Base-by-base conservation (phyloP, 2,329 filamentous ascomycete species). In the Fusarium sambucinum region DNA sequence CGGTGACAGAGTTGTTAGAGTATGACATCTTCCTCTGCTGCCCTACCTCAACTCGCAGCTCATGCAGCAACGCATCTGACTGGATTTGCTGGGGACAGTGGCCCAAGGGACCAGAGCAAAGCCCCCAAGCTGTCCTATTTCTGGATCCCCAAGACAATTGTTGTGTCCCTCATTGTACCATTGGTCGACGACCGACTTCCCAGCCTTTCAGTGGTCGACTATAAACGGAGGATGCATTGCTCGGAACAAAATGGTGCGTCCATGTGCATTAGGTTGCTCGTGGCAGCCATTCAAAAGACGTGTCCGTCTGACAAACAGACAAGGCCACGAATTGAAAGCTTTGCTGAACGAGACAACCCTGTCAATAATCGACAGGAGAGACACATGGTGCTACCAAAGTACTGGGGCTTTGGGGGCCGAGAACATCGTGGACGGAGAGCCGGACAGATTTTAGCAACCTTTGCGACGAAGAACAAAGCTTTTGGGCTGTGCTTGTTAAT, bases 281-380 rank as follows among this genome's bases (percentile, higher is more conserved):
- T 65, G 59, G 67, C 67, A 65, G 68, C 68, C 64, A 67, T 57
- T 65, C 45, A 70, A 53, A 61, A 52, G 63, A 55, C 65, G 57
- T 47, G 58, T 59, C 48, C 46, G 55, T 55, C 66, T 58, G 45
- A 57, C 29, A 38, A 64, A 40, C 41, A 53, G 51, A 66, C 71
- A 69, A 71, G 71, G 71, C 71, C 68, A 71, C 71, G 68, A 73
- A 73, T 73, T 44, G 63, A 47, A 37, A 16, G 19, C 41, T 35
- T 35, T 41, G 16, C 21, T 44, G 48, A n/a, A 33, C 23, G 44
- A 35, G 51, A 51, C 38, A 69, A 55, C 47, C 59, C 60, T 59
- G 67, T 58, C 59, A 27, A 58, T 29, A 61, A 54, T 60, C 35
- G 62, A 59, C 54, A 55, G 30, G 53, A 59, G 46, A 47, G 53